Evolutionary conservation across 2,329 filamentous ascomycete genomes (phyloP), one percentile per base, ranked within the genome.

Genomic region (Bipolaris cookei): DNA sequence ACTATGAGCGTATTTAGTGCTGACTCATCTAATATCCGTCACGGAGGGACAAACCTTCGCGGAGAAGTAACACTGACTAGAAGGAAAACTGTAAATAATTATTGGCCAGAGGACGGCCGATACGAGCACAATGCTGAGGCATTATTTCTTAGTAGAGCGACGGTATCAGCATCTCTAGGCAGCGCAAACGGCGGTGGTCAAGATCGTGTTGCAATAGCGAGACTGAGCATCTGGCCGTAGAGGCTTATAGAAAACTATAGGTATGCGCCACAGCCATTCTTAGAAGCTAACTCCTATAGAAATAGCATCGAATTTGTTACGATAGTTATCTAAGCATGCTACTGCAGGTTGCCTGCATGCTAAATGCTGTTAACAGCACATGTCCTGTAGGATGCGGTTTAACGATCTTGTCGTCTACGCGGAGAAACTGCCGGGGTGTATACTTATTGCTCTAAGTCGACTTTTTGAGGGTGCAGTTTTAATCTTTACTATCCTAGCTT

Each of bases 131-230:
- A 4, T 35, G n/a, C 13, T n/a, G 3, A n/a, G 13, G 32, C 1
- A 35, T n/a, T 4, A 7, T 35, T 35, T n/a, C 13, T 35, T 35
- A 35, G 13, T 35, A 35, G 32, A 35, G 13, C 13, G n/a, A 35
- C 32, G 32, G 32, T n/a, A 35, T 35, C 3, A n/a, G 25, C 25
- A 7, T 35, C 32, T 35, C 20, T 11, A 39, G 16, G 37, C 8
- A 39, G 16, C 14, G 37, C 3, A 39, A 39, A 39, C 3, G 37
- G 8, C 37, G 16, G 16, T 16, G 37, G 37, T 18, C 32, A 16
- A 38, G 30, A 23, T 47, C 16, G 32, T 37, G 45, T 30, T 48
- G 43, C n/a, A 34, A 37, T n/a, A 50, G 46, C 11, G 41, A 63
- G 56, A 63, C 54, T n/a, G 37, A 39, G 37, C 37, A 20, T 16